A percentile compares a stretch with the other conserved stretches of the same genome.
Conservation (phyloP, 345 rosid genomes). For the Zanthoxylum bungeanum region DNA sequence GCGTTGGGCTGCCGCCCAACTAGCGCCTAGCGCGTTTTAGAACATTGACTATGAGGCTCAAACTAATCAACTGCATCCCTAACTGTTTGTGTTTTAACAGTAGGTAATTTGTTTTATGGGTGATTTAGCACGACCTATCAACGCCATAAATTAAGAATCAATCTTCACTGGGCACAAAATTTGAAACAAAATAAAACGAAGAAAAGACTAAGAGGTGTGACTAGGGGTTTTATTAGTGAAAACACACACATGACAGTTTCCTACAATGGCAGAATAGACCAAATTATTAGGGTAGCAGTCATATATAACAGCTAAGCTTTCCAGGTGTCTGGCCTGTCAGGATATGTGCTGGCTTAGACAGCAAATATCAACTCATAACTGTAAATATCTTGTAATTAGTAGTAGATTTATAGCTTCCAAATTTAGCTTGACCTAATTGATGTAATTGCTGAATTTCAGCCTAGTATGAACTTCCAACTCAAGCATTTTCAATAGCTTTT, state of each 20-base stretch:
- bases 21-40: no score
- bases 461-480: not conserved
- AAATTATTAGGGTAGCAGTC: not conserved
- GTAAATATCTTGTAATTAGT: no score
- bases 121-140: not conserved
- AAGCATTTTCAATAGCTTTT: not conserved
- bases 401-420: no score
- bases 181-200: not conserved
- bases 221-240: not conserved
- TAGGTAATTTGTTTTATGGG: not conserved
- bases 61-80: not conserved
- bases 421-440: no score
- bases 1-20: no score
- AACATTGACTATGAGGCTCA: not conserved
- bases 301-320: not conserved
- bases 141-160: not conserved
- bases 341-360: no score
- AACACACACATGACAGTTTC: not conserved
- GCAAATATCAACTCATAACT: no score
- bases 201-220: not conserved
- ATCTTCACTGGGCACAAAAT: not conserved
- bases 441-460: no score
- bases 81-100: not conserved
- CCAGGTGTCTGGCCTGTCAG: not conserved
- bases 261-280: not conserved